phyloP scores from a whole-genome alignment of 2,329 filamentous ascomycete genomes.

The Fusarium sp. region DNA sequence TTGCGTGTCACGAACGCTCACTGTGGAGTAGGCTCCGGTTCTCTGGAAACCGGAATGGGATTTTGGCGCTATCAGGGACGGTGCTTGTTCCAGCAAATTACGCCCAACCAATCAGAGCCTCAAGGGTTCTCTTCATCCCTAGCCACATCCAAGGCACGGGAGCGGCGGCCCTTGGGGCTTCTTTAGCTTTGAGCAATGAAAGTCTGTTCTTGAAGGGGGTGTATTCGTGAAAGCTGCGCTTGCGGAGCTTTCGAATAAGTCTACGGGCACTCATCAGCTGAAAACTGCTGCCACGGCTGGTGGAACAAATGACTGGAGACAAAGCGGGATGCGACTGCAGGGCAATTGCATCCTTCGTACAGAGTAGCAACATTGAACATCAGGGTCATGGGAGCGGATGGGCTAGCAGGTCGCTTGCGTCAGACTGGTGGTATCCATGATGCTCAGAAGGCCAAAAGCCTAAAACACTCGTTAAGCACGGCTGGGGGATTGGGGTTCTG shows the following conservation, averaged over 20 bases:
- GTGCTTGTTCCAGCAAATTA: conserved; percentile 37
- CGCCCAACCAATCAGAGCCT: conserved; percentile 42
- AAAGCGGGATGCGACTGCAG: conserved; percentile 6
- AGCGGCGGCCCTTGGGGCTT: conserved; percentile 42
- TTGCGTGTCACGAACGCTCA: conserved; percentile 44
- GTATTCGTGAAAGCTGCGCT: conserved; percentile 13
- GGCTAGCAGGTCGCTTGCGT: conserved; percentile 20
- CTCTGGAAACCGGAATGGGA: conserved; percentile 49
- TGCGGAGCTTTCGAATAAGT: conserved; percentile 31
- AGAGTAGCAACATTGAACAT: not conserved
- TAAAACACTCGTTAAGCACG: conserved; percentile 14
- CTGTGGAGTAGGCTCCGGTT: conserved; percentile 50
- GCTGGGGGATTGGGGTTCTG: conserved; percentile 15
- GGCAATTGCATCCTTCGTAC: conserved; percentile 4
- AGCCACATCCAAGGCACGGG: conserved; percentile 44
- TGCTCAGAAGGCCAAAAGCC: conserved; percentile 15
- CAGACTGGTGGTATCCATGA: conserved; percentile 19
- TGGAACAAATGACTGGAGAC: conserved; percentile 2
- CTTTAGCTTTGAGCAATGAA: conserved; percentile 38
- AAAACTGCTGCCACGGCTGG: conserved; percentile 34
- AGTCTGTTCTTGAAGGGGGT: conserved; percentile 35
- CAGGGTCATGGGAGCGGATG: conserved; percentile 13
- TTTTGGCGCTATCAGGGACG: conserved; percentile 39
- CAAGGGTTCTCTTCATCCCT: conserved; percentile 23
- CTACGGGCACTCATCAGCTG: conserved; percentile 37